Conservation (phyloP, 768 basidiomycete species). For the Pleurotus djamor region DNA sequence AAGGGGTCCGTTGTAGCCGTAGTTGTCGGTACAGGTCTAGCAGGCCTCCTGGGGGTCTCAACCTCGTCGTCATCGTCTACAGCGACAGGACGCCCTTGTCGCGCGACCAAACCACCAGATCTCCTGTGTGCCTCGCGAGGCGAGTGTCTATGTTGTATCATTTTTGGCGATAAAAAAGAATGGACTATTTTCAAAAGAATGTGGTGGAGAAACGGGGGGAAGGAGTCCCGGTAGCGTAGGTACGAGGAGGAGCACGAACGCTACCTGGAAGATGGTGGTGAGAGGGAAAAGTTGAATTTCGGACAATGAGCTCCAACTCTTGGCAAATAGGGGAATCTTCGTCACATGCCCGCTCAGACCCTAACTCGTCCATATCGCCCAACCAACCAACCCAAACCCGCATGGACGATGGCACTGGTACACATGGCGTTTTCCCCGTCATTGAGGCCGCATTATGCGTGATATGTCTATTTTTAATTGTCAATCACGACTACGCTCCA, state of each 20-base stretch:
- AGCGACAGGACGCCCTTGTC: neutral
- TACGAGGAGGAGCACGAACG: neutral
- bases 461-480: neutral
- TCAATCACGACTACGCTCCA: neutral
- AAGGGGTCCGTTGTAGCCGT: neutral
- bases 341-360: conserved; percentile 5
- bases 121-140: neutral
- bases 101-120: neutral
- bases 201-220: neutral
- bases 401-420: neutral
- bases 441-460: neutral
- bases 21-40: neutral
- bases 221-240: neutral
- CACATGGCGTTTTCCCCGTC: neutral
- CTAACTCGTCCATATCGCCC: neutral
- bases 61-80: neutral
- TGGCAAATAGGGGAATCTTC: neutral
- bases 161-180: neutral
- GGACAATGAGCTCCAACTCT: neutral
- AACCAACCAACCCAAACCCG: neutral
- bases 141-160: neutral
- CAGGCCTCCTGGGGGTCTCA: neutral
- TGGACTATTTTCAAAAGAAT: neutral
- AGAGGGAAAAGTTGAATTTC: neutral
- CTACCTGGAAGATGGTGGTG: neutral